These are phyloP conservation scores for Botrytis squamosa DNA, from an alignment of 2,329 filamentous ascomycete species.

Conservation along the genomic window DNA sequence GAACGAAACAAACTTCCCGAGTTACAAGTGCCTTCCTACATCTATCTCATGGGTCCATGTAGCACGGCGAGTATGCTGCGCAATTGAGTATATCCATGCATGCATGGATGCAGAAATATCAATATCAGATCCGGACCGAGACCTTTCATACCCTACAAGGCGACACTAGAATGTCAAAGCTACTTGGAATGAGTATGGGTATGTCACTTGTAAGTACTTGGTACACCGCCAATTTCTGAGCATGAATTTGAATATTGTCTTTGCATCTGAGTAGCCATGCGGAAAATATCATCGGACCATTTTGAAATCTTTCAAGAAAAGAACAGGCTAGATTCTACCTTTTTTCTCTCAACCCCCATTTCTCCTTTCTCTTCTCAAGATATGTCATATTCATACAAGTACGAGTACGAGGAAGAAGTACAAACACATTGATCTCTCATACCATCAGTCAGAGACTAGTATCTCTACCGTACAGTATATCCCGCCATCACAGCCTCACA, in stretches of 20 bases:
- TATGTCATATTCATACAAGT: not conserved
- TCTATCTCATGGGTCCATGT: not conserved
- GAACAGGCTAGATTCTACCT: not conserved
- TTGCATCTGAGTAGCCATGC: not conserved
- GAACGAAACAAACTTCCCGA: constrained; percentile 18
- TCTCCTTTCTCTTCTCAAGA: not conserved
- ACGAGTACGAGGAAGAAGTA: not conserved
- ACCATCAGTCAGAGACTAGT: not conserved
- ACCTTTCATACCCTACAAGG: constrained; percentile 10
- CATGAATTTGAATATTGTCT: constrained; percentile 6
- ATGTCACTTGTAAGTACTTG: constrained; percentile 18
- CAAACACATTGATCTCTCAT: not conserved
- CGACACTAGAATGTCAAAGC: constrained; percentile 6
- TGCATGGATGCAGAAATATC: constrained; percentile 12
- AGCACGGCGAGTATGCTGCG: constrained; percentile 10
- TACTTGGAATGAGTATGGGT: not conserved
- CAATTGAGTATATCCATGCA: constrained; percentile 10
- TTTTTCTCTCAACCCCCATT: not conserved
- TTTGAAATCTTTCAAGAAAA: not conserved
- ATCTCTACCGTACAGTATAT: not conserved
- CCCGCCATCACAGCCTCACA: not conserved
- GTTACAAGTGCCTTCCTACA: constrained; percentile 14
- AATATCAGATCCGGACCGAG: constrained; percentile 21
- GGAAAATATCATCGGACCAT: not conserved
- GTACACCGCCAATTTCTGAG: constrained; percentile 10